Conservation (phyloP, 768 basidiomycete genomes). For the Chiua virens region DNA sequence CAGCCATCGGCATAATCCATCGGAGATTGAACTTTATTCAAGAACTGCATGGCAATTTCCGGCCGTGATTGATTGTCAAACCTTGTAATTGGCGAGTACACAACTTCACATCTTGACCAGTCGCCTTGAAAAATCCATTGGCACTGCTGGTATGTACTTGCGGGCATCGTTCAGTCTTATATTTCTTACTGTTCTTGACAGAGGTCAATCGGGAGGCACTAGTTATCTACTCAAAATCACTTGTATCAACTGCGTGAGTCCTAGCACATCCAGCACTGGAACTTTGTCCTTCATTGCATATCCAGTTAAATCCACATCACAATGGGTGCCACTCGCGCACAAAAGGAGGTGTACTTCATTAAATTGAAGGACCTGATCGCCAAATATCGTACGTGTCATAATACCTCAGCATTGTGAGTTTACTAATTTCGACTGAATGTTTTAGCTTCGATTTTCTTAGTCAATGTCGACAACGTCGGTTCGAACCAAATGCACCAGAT, state of each 20-base stretch:
- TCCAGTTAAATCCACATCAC: constrained; percentile 33
- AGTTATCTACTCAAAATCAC: constrained; percentile 29
- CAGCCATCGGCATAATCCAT: constrained; percentile 13
- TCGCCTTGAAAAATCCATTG: constrained; percentile 97
- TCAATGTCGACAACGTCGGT: constrained; percentile 99
- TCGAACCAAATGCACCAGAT: constrained; percentile 99
- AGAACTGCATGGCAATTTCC: constrained; percentile 31
- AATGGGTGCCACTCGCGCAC: constrained; percentile 92
- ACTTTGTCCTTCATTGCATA: constrained; percentile 1
- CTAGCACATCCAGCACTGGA: too few species aligned
- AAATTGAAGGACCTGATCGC: constrained; percentile 93
- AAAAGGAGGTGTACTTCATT: constrained; percentile 88
- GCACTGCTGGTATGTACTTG: constrained; percentile 62
- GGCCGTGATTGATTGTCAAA: constrained; percentile 15
- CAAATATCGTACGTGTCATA: constrained; percentile 73
- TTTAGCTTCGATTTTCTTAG: constrained; percentile 95
- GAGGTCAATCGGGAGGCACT: constrained; percentile 96
- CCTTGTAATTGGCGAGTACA: constrained; percentile 19
- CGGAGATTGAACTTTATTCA: constrained; percentile 30
- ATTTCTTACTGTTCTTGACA: constrained; percentile 27
- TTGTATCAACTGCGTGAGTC: constrained; percentile 29
- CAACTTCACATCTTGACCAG: constrained; percentile 28
- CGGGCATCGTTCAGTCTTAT: background rate
- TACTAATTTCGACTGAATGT: background rate
- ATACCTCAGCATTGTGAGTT: background rate